phyloP scores from a whole-genome alignment of 2,329 filamentous ascomycete genomes.

The Aureobasidium sp. region DNA sequence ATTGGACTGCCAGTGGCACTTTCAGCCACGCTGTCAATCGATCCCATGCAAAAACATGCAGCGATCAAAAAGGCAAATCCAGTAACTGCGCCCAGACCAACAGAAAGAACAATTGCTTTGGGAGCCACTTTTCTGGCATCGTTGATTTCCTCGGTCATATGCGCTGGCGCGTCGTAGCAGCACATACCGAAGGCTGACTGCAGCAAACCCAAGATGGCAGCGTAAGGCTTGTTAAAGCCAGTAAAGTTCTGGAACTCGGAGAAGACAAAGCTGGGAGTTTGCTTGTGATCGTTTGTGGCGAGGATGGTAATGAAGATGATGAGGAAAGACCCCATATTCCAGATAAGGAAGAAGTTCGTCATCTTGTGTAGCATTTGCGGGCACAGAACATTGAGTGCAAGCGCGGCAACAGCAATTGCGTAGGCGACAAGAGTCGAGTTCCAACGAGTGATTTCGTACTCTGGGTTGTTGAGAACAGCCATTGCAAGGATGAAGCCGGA shows the following conservation, averaged over 20 bases:
- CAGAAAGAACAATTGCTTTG: slow-evolving; percentile 40
- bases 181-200: slow-evolving; percentile 52
- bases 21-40: slow-evolving; percentile 40
- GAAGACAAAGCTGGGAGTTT: slow-evolving; percentile 50
- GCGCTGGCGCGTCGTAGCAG: slow-evolving; percentile 38
- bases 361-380: slow-evolving; percentile 47
- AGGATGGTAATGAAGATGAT: slow-evolving; percentile 47
- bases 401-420: slow-evolving; percentile 39
- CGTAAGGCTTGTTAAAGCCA: slow-evolving; percentile 45
- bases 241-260: slow-evolving; percentile 48
- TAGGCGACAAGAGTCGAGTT: slow-evolving; percentile 50
- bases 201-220: slow-evolving; percentile 47
- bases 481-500: slow-evolving; percentile 52
- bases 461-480: slow-evolving; percentile 46
- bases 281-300: slow-evolving; percentile 48
- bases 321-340: slow-evolving; percentile 49
- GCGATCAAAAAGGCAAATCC: slow-evolving; percentile 44
- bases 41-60: slow-evolving; percentile 47
- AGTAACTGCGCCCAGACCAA: slow-evolving; percentile 39
- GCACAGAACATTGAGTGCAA: slow-evolving; percentile 44
- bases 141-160: slow-evolving; percentile 52
- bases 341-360: slow-evolving; percentile 42
- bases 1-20: slow-evolving; percentile 46
- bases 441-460: slow-evolving; percentile 49
- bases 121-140: slow-evolving; percentile 47